Percentiles rank a stretch among this genome's conserved stretches.
These are phyloP conservation scores for Chaetomiaceae sp. DNA, from an alignment of 2,329 filamentous ascomycete species.

Conservation along the genomic window DNA sequence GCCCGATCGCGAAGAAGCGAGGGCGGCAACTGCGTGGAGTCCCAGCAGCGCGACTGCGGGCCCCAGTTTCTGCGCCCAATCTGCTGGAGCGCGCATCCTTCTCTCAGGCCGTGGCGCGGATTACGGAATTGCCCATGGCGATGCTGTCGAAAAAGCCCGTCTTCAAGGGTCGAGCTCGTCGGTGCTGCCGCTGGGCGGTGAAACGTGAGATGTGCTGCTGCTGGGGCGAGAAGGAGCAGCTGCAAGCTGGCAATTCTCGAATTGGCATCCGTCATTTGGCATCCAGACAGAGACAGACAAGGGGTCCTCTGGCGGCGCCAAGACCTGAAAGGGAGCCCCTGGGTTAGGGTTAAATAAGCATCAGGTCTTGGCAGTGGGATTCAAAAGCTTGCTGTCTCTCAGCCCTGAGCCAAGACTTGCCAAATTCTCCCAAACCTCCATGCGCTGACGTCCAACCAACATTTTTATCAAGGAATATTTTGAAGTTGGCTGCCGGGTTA, in stretches of 20 bases:
- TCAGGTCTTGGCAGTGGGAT: no score
- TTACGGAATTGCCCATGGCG: slow-evolving; percentile 19
- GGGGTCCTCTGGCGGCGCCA: no score
- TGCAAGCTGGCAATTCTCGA: slow-evolving; percentile 13
- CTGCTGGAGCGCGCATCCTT: slow-evolving; percentile 21
- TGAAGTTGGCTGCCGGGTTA: no score
- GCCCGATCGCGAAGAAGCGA: slow-evolving; percentile 18
- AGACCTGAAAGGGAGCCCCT: background rate
- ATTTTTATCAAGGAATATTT: no score
- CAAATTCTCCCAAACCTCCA: no score
- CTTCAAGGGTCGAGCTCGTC: background rate
- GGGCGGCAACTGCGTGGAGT: slow-evolving; percentile 19
- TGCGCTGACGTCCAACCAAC: no score
- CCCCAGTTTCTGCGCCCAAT: slow-evolving; percentile 10
- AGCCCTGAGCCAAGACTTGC: no score
- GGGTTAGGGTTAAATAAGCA: slow-evolving; percentile 13
- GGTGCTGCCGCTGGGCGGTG: background rate
- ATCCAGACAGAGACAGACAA: background rate
- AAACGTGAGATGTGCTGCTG: background rate
- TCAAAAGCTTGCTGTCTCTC: no score
- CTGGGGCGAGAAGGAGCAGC: no score
- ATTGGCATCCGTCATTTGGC: slow-evolving; percentile 1
- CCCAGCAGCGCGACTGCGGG: slow-evolving; percentile 21
- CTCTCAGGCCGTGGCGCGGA: slow-evolving; percentile 16
- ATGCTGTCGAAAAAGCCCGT: background rate